Base-by-base conservation (phyloP, 441 rosid genomes). In the Populus hybrid region DNA sequence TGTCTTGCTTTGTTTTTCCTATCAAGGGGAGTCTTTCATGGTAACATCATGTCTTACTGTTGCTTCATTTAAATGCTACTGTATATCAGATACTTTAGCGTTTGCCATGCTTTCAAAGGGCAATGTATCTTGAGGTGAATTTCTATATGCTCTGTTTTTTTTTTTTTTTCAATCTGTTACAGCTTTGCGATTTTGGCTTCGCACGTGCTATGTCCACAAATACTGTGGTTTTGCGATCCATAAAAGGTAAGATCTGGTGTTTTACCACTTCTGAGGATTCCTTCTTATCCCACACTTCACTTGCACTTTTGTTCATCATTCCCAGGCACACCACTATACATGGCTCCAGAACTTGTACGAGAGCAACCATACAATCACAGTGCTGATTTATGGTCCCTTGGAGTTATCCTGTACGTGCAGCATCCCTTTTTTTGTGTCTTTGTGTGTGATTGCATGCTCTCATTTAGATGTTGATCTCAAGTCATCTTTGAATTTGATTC, bases 121-220 rank as follows among this genome's bases (percentile, higher is more conserved):
- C 61, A 16, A 54, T 18, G 61, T 6, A 54, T 16, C 21, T 54
- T 5, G 61, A 16, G n/a, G 21, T 16, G 21, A 54, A 54, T 54
- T 54, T 5, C 46, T 67, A 34, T 65, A 67, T 73, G 78, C 65
- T 73, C 46, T 20, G 38, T 9, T 42, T 18, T 69, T 67, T 54
- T 18, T 69, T 67, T 54, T 81, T 74, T 40, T 36, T 1, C 28
- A 26, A 26, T 26, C 28, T 67, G 70, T 78, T 28, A 67, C 94
- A 96, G 99, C 97, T 94, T 70, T 96, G 99, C 72, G 99, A 94
- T 89, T 96, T 96, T 87, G 99, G 99, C 71, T 94, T 96, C 88
- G 99, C 99, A 50, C 98, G 99, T 75, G 97, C 99, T 73, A 96
- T 94, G 99, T 96, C 98, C 73, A 82, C 93, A 80, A 96, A 96